Evolutionary conservation across 2,329 filamentous ascomycete genomes (phyloP), one percentile per base, ranked within the genome.

Genomic region (Aspergillus melleus): DNA sequence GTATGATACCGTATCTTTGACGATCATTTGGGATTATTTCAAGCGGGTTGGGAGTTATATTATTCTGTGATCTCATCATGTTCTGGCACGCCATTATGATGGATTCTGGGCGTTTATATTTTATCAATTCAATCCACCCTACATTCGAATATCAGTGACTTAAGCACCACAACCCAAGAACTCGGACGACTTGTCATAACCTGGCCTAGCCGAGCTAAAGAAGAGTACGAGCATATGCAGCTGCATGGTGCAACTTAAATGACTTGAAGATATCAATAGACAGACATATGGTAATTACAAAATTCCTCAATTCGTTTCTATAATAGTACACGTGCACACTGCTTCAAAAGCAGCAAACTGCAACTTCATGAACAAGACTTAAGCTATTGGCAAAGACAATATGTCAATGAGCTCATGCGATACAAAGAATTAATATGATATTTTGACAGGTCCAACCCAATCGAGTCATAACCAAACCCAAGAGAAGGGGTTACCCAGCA

Each of bases 281-380:
- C 19, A 47, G n/a, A n/a, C n/a, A 47, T 20, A 20, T 47, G 44
- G 22, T 47, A 47, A 47, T 47, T 64, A 64, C 58, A 64, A 54
- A 22, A 57, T 26, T 59, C 51, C 58, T 62, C 26, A 54, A 63
- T 64, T 63, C 61, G 49, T 67, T 67, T 67, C 61, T 68, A 64
- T 67, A 64, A 52, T 63, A 61, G 61, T 68, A 68, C 66, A 68
- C 57, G 52, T 55, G 44, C 53, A 60, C 39, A 57, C 54, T 52
- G 49, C 51, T 42, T 49, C 55, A 39, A 52, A 30, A 30, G 19
- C 24, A 42, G 36, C 32, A 14, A 29, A 49, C 46, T 36, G 44
- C 42, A 29, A 47, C 29, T n/a, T 49, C 16, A 30, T 32, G 42
- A 49, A 6, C n/a, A 26, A 16, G 16, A 16, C 24, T 26, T 26